Evolutionary conservation across 371 early-diverging fungal genomes (phyloP).

Genomic region (Apophysomyces sp.): DNA sequence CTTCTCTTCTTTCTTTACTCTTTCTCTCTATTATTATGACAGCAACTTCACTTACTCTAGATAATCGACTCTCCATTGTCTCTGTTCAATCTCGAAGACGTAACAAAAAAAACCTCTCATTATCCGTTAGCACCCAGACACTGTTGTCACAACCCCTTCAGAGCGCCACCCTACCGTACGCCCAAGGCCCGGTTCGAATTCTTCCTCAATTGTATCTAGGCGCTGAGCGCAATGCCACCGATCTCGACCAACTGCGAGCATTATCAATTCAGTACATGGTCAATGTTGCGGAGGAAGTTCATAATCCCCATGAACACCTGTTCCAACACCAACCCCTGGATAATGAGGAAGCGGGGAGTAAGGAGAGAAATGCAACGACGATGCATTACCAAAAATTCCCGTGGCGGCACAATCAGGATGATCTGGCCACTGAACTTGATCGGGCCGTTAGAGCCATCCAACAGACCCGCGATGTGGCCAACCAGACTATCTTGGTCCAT

Average conservation of each 20-base stretch:
- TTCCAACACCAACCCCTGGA: constrained; percentile 25
- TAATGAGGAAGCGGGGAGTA: constrained; percentile 2
- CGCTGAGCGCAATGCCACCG: constrained; percentile 60
- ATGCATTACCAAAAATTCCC: constrained; percentile 58
- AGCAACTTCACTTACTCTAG: not conserved
- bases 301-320: constrained; percentile 34
- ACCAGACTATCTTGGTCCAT: constrained; percentile 75
- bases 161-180: constrained; percentile 32
- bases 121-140: constrained; percentile 25
- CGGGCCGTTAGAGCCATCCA: constrained; percentile 74
- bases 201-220: constrained; percentile 74
- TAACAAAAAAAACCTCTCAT: constrained; percentile 38
- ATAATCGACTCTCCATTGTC: not conserved
- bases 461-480: constrained; percentile 44
- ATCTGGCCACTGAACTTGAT: constrained; percentile 63
- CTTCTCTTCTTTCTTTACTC: constrained; percentile 6
- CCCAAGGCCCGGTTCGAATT: constrained; percentile 54
- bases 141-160: constrained; percentile 8
- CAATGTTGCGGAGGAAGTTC: constrained; percentile 81
- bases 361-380: constrained; percentile 3
- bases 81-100: constrained; percentile 13
- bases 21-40: constrained; percentile 4
- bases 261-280: constrained; percentile 61
- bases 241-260: constrained; percentile 36
- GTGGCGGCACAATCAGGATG: constrained; percentile 81